phyloP scores from a whole-genome alignment of 78 protist species.

The Pelomyxa schiedti region DNA sequence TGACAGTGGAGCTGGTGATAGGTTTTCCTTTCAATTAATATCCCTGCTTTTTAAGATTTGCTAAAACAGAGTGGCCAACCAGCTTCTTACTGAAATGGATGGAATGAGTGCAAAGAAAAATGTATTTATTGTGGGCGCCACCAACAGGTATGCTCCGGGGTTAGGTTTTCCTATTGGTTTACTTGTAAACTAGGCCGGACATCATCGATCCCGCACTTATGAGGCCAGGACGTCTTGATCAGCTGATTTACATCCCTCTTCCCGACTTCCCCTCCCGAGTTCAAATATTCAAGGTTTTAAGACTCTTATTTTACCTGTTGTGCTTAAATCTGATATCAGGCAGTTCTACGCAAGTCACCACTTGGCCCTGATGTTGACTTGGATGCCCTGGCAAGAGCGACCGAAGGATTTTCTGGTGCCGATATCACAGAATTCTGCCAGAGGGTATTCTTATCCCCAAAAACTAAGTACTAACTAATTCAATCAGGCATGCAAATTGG shows the following conservation, averaged over 20 bases:
- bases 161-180: neutral
- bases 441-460: slow-evolving; percentile 36
- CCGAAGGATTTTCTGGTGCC: slow-evolving; percentile 98
- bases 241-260: slow-evolving; percentile 98
- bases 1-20: slow-evolving; percentile 99
- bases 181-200: no score
- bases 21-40: no score
- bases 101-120: slow-evolving; percentile 98
- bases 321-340: no score
- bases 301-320: no score
- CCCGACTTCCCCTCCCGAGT: slow-evolving; percentile 93
- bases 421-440: slow-evolving; percentile 98
- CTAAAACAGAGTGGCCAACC: slow-evolving; percentile 99
- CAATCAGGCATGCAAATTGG: slow-evolving; percentile 82
- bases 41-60: no score
- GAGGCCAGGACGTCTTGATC: slow-evolving; percentile 98
- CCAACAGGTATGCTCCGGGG: slow-evolving; percentile 82
- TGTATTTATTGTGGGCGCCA: slow-evolving; percentile 99
- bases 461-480: no score
- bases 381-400: slow-evolving; percentile 70
- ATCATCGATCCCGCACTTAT: slow-evolving; percentile 99
- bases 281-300: slow-evolving; percentile 85
- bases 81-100: slow-evolving; percentile 99
- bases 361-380: slow-evolving; percentile 85
- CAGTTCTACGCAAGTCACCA: slow-evolving; percentile 90